These are phyloP conservation scores for Guadua angustifolia DNA, from an alignment of 176 grass and related monocot genomes.

Conservation along the genomic window DNA sequence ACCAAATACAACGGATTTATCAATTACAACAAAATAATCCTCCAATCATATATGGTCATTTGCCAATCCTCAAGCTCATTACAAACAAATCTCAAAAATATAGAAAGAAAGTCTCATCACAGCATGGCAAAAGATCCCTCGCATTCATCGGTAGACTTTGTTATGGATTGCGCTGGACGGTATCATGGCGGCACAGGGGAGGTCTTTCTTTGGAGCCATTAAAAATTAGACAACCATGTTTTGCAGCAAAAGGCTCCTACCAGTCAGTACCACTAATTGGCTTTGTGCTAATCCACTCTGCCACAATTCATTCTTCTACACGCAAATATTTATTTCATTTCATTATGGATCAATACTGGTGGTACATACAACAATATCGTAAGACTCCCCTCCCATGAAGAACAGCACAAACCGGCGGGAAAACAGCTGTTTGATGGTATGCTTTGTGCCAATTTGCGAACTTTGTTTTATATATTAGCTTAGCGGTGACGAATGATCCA, in stretches of 20 bases:
- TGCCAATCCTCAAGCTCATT: neutral
- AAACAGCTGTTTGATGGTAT: neutral
- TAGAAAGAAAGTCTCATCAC: neutral
- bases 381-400: neutral
- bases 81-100: neutral
- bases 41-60: neutral
- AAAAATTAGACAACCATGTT: neutral
- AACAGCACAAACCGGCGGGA: slow-evolving; percentile 7
- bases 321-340: neutral
- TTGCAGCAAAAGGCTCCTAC: neutral
- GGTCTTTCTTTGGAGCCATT: neutral
- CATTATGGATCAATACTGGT: neutral
- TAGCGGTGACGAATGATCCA: neutral
- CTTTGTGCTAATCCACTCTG: neutral
- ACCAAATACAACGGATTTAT: neutral
- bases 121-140: neutral
- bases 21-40: neutral
- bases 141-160: neutral
- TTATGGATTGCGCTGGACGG: neutral
- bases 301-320: neutral
- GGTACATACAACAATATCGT: no score
- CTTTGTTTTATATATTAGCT: neutral
- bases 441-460: neutral
- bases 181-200: neutral
- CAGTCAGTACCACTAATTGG: neutral